phyloP scores from a whole-genome alignment of 2,329 filamentous ascomycete genomes.

The Juglanconis sp. region DNA sequence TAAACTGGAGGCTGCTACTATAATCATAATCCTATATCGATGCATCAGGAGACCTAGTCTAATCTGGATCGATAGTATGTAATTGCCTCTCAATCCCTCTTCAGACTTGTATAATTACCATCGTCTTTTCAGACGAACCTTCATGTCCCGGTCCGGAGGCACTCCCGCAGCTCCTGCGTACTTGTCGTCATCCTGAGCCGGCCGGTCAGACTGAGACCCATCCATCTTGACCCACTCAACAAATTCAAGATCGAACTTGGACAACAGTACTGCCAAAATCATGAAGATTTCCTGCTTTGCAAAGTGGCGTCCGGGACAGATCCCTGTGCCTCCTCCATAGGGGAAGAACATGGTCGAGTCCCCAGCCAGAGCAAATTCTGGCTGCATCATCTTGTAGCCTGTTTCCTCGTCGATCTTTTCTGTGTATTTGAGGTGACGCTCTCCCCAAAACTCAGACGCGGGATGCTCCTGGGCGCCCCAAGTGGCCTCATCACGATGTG shows the following conservation, averaged over 20 bases:
- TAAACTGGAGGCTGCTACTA: no score
- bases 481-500: slow-evolving; percentile 20
- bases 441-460: slow-evolving; percentile 16
- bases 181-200: slow-evolving; percentile 10
- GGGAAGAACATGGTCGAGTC: slow-evolving; percentile 9
- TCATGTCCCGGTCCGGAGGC: slow-evolving; percentile 23
- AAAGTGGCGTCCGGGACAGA: slow-evolving; percentile 37
- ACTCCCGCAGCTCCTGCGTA: slow-evolving; percentile 13
- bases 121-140: slow-evolving; percentile 13
- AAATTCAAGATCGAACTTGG: slow-evolving; percentile 31
- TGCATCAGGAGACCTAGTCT: no score
- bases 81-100: no score
- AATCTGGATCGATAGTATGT: no score
- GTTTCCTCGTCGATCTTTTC: neutral
- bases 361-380: slow-evolving; percentile 1
- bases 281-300: slow-evolving; percentile 38
- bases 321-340: slow-evolving; percentile 30
- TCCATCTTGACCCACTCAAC: slow-evolving; percentile 12
- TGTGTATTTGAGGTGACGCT: slow-evolving; percentile 11
- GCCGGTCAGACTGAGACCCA: slow-evolving; percentile 14
- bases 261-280: slow-evolving; percentile 28
- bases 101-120: neutral
- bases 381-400: neutral
- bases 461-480: slow-evolving; percentile 13
- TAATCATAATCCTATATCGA: no score